These are phyloP conservation scores for Leccinum fallax DNA, from an alignment of 1,284 basidiomycete genomes.

Conservation along the genomic window DNA sequence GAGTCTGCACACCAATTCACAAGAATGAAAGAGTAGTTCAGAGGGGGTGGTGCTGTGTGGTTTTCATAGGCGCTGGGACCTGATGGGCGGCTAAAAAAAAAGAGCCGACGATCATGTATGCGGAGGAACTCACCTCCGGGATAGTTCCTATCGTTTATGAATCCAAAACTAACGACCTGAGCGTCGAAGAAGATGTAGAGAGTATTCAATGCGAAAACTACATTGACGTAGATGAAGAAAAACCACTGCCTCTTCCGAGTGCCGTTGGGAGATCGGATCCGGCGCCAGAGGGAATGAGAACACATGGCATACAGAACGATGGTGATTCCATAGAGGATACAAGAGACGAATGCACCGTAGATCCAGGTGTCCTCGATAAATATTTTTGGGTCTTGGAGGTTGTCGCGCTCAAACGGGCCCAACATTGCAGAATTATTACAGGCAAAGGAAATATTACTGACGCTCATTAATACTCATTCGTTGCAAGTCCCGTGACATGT, in stretches of 20 bases:
- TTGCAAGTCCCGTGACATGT: no score
- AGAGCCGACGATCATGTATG: not conserved
- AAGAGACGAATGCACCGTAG: conserved; percentile 34
- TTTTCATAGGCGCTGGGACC: not conserved
- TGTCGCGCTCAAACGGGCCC: not conserved
- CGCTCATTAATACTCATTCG: not conserved
- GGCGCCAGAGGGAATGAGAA: conserved; percentile 1
- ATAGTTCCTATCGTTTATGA: conserved; percentile 39
- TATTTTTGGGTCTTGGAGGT: conserved; percentile 16
- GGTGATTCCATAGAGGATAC: conserved; percentile 33
- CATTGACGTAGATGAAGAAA: conserved; percentile 34
- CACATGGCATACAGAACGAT: conserved; percentile 33
- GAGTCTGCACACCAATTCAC: conserved; percentile 28
- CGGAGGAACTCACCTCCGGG: conserved; percentile 34
- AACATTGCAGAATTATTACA: not conserved
- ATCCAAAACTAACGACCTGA: conserved; percentile 34
- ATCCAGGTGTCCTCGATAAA: conserved; percentile 35
- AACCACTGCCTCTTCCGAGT: conserved; percentile 1
- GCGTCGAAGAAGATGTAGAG: conserved; percentile 31
- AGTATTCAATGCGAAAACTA: conserved; percentile 37
- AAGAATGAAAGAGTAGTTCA: not conserved
- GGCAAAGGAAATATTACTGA: not conserved
- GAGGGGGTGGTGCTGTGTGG: not conserved
- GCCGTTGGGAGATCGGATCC: not conserved
- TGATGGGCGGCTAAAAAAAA: not conserved